Conservation (phyloP, 805 yeast genomes). For the Saccharomycopsis javanensis region DNA sequence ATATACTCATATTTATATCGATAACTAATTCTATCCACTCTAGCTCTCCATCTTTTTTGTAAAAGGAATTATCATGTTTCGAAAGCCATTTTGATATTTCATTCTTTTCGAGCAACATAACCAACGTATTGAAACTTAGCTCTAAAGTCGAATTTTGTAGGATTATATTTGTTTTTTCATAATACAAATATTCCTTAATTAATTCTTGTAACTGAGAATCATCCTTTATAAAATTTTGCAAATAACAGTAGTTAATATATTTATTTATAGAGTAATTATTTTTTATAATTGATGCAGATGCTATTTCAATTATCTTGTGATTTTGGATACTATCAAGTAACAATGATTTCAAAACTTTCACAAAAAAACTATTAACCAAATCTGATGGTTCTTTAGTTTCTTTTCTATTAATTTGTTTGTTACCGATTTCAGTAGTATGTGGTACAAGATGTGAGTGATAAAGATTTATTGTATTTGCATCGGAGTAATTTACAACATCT, state of each 20-base stretch:
- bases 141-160: background rate
- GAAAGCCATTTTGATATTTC: background rate
- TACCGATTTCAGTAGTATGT: no score
- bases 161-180: no score
- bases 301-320: background rate
- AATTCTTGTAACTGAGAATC: background rate
- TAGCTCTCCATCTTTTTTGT: background rate
- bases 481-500: background rate
- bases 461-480: background rate
- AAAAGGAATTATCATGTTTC: background rate
- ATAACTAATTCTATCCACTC: background rate
- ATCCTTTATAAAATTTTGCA: background rate
- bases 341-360: background rate
- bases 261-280: background rate
- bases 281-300: background rate
- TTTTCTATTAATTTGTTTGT: background rate
- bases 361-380: background rate
- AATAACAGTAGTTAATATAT: background rate
- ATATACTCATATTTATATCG: background rate
- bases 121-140: background rate
- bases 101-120: background rate
- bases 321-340: background rate
- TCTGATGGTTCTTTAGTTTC: background rate
- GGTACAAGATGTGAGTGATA: no score
- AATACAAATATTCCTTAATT: background rate